Base-by-base conservation (phyloP, 148 eudicot genomes). In the Salicornia ramosissima region DNA sequence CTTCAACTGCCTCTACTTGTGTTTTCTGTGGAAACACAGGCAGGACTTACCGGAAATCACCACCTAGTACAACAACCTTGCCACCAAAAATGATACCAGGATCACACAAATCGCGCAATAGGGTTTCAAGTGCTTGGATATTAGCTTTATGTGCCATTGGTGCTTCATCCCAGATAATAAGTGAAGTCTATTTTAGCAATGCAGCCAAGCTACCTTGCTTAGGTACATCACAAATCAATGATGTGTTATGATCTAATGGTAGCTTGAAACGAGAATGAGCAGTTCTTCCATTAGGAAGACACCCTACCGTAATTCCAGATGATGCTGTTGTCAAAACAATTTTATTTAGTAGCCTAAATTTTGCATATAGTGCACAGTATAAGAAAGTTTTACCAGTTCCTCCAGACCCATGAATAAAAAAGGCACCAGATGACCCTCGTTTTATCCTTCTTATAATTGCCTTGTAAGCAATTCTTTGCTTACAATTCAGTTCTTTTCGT, bases 291-390 rank as follows among this genome's bases (percentile, higher is more conserved):
- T 0, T 2, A 0, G 53, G 31, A 14, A 73, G 15, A 9, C 19
- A 30, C 0, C 33, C 43, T 12, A 42, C 65, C 0, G 42, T 18
- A 0, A 69, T 69, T 0, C 61, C 39, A n/a, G 63, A 69, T 0
- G 72, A 21, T 0, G 72, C 52, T 0, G 72, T 55, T 2, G 51
- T 51, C 1, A 69, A 6, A 0, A 69, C 72, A 1, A 69, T 70
- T 10, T 70, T 56, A 0, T 29, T 8, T 45, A 54, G n/a, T 0
- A 19, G 5, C 0, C 31, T 9, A 4, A 18, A 30, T 29, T n/a
- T 9, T 6, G 46, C 67, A 73, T 40, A 73, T 1, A 70, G 10
- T 0, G 73, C 73, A 57, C 62, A 55, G 7, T 70, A 70, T 4
- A 70, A 9, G 36, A 40, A 70, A 3, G 73, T 70, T 14, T 70